Percentiles rank a stretch among this genome's conserved stretches.
These are phyloP conservation scores for Diaporthe amygdali DNA, from an alignment of 2,329 filamentous ascomycete genomes.

Conservation along the genomic window DNA sequence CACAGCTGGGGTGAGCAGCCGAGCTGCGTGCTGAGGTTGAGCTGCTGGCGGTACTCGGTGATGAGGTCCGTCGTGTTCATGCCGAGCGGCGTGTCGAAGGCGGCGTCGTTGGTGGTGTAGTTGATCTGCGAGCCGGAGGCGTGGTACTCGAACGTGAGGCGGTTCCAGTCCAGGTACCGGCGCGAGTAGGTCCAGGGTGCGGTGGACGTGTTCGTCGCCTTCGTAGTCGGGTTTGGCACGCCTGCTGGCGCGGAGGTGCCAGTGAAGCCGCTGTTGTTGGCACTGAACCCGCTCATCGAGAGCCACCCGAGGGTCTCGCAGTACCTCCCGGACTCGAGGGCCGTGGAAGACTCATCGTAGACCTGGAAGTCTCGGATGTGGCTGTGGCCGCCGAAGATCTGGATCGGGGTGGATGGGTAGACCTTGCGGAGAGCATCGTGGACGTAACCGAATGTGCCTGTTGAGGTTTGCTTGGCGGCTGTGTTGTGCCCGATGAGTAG, in stretches of 20 bases:
- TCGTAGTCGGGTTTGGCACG: conserved; percentile 44
- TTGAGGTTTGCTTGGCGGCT: conserved; percentile 48
- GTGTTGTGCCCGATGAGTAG: conserved; percentile 70
- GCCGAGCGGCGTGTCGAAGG: conserved; percentile 30
- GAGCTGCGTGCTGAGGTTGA: conserved; percentile 56
- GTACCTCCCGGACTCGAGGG: conserved; percentile 67
- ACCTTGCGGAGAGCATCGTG: conserved; percentile 63
- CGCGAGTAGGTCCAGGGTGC: conserved; percentile 56
- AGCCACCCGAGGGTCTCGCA: conserved; percentile 73
- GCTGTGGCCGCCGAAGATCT: conserved; percentile 69
- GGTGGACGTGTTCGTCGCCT: conserved; percentile 42
- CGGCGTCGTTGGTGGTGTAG: conserved; percentile 15
- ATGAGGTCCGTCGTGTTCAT: conserved; percentile 28
- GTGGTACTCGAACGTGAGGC: conserved; percentile 69
- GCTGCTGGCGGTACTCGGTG: conserved; percentile 51
- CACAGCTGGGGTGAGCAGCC: conserved; percentile 67
- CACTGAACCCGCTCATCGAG: conserved; percentile 64
- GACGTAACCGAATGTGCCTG: conserved; percentile 50
- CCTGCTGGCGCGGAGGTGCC: conserved; percentile 42
- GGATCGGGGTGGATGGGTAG: conserved; percentile 63
- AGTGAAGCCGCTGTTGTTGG: conserved; percentile 46
- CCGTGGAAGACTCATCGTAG: conserved; percentile 66
- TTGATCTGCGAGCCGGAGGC: conserved; percentile 43
- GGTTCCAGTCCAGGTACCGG: conserved; percentile 73
- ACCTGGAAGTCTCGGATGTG: conserved; percentile 70